These are phyloP conservation scores for Ordospora pajunii DNA, from an alignment of 371 early-diverging fungal genomes.

Conservation along the genomic window DNA sequence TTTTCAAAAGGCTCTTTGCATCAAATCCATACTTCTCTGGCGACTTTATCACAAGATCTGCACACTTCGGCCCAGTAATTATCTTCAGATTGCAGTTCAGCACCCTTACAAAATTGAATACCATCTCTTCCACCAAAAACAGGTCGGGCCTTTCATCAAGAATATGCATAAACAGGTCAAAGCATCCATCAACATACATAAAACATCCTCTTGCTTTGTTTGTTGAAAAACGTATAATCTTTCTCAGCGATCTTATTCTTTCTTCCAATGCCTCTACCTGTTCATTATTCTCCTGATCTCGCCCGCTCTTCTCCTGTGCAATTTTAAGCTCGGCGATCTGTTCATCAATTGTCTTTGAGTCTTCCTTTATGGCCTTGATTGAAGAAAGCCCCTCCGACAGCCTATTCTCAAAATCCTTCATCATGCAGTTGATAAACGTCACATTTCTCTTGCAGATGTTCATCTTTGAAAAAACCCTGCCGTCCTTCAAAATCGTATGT, in stretches of 20 bases:
- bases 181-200: slow-evolving; percentile 30
- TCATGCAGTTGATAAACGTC: slow-evolving; percentile 40
- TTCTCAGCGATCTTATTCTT: background rate
- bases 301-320: slow-evolving; percentile 2
- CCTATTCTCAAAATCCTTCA: slow-evolving; percentile 47
- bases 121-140: slow-evolving; percentile 76
- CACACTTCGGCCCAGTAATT: slow-evolving; percentile 81
- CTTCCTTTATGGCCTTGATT: slow-evolving; percentile 42
- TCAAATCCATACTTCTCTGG: slow-evolving; percentile 75
- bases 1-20: slow-evolving; percentile 72
- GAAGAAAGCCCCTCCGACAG: slow-evolving; percentile 40
- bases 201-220: slow-evolving; percentile 19
- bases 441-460: slow-evolving; percentile 12
- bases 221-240: background rate
- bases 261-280: background rate
- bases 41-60: slow-evolving; percentile 73
- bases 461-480: background rate
- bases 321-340: background rate
- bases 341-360: slow-evolving; percentile 18
- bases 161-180: slow-evolving; percentile 33
- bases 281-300: background rate
- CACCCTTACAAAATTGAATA: slow-evolving; percentile 84
- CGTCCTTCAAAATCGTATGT: slow-evolving; percentile 18
- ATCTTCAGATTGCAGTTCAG: slow-evolving; percentile 79
- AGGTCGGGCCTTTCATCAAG: slow-evolving; percentile 60